Evolutionary conservation across 495 filamentous ascomycete genomes (phyloP), one percentile per base, ranked within the genome.

Genomic region (Trichoderma reesei): DNA sequence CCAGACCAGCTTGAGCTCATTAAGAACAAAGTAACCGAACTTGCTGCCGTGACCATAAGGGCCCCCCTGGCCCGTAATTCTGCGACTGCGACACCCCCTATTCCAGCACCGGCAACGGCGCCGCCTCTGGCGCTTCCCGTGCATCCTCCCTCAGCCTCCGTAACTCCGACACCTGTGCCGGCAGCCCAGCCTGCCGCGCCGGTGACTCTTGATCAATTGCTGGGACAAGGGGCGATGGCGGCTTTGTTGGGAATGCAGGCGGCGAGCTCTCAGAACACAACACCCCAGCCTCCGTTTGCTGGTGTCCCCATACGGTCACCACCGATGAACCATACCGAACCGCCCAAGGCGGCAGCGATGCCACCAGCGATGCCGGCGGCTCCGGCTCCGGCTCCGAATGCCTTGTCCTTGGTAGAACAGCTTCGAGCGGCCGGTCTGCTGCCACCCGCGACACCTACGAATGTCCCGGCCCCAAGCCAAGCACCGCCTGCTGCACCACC

Each of bases 1-100:
- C 87, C 85, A 71, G 85, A 91, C 68, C 86, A 95, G 77, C 80
- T 96, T 68, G 85, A 85, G 73, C 80, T 87, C 71, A 86, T 96
- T 69, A 86, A 86, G 72, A 85, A 90, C 69, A 88, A 91, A 80
- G 84, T 97, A 68, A 81, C 86, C 68, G 83, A 85, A 67, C 82
- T 96, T 68, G 80, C 61, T 63, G 61, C 82, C 67, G 79, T 82
- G 74, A 81, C 77, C 64, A 75, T 79, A 66, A 76, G 74, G 71
- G 73, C 73, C 42, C 71, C 69, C 61, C 68, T 63, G 65, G 72
- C 77, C 71, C 68, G 71, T 65, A 56, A 33, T 26, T 56, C 51
- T 56, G 51, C 51, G 10, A 71, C 72, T 48, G 31, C 73, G 67
- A 70, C 38, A 39, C 38, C 68, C 65, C 71, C 72, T 63, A 60